Conservation (phyloP, 2,329 filamentous ascomycete genomes). For the Myriosclerotinia duriaeana region DNA sequence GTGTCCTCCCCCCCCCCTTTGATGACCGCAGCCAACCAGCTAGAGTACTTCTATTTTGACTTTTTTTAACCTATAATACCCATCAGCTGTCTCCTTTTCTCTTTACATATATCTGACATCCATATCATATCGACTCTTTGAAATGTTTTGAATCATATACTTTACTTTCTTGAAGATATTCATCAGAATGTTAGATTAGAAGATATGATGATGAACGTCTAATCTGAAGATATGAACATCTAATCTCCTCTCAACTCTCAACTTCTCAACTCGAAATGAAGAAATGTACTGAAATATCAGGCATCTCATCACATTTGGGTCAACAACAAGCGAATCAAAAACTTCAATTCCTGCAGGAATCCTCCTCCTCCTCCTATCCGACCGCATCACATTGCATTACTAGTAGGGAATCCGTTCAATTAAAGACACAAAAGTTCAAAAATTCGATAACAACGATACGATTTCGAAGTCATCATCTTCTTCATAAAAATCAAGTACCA, state of each 20-base stretch:
- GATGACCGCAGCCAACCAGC: conserved; percentile 6
- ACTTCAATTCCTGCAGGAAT: conserved; percentile 22
- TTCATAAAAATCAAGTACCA: background rate
- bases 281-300: conserved; percentile 23
- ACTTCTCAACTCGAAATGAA: background rate
- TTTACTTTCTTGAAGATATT: background rate
- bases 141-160: background rate
- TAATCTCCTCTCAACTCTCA: background rate
- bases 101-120: background rate
- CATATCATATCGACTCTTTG: background rate
- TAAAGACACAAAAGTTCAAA: background rate
- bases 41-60: conserved; percentile 12
- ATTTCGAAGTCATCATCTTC: conserved; percentile 5
- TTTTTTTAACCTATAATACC: background rate
- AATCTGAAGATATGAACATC: background rate
- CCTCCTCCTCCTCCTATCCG: conserved; percentile 26
- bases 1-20: background rate
- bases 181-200: background rate
- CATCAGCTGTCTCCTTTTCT: background rate
- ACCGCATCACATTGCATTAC: conserved; percentile 24
- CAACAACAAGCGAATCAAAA: conserved; percentile 24
- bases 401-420: conserved; percentile 15
- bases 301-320: conserved; percentile 17
- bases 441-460: conserved; percentile 3
- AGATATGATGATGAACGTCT: conserved; percentile 3